phyloP scores from a whole-genome alignment of 2,329 filamentous ascomycete species.

The Colletotrichum truncatum region DNA sequence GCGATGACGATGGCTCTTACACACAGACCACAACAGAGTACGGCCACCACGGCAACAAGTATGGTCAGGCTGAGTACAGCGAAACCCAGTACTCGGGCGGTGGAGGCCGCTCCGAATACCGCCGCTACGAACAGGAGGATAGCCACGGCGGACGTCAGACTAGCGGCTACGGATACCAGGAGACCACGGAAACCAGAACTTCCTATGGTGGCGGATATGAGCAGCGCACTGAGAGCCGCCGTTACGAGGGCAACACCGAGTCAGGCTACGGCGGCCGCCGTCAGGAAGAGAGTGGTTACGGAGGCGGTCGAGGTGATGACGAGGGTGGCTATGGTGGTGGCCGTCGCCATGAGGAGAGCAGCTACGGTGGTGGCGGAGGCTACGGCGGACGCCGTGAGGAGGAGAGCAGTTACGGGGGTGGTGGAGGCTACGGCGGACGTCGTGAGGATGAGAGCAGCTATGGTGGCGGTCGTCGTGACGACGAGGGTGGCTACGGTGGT shows the following conservation, averaged over 20 bases:
- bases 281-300: conserved; percentile 37
- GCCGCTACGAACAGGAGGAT: conserved; percentile 67
- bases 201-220: conserved; percentile 65
- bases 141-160: conserved; percentile 46
- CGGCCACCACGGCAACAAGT: conserved; percentile 64
- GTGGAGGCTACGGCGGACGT: conserved; percentile 36
- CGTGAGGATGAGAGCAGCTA: conserved; percentile 19
- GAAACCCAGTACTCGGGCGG: conserved; percentile 68
- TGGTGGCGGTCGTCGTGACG: conserved; percentile 19
- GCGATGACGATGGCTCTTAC: conserved; percentile 68
- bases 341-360: conserved; percentile 27
- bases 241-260: conserved; percentile 48
- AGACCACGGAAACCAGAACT: conserved; percentile 63
- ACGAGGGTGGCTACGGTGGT: conserved; percentile 32
- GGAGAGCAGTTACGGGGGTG: conserved; percentile 34
- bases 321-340: conserved; percentile 19
- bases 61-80: conserved; percentile 68
- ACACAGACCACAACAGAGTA: conserved; percentile 70
- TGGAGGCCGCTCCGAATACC: conserved; percentile 66
- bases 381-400: conserved; percentile 28
- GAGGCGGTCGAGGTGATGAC: conserved; percentile 30
- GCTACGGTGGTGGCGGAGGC: conserved; percentile 35
- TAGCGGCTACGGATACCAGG: conserved; percentile 65
- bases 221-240: conserved; percentile 63
- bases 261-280: conserved; percentile 33